Conservation (phyloP, 768 basidiomycete species). For the Kwoniella botswanensis region DNA sequence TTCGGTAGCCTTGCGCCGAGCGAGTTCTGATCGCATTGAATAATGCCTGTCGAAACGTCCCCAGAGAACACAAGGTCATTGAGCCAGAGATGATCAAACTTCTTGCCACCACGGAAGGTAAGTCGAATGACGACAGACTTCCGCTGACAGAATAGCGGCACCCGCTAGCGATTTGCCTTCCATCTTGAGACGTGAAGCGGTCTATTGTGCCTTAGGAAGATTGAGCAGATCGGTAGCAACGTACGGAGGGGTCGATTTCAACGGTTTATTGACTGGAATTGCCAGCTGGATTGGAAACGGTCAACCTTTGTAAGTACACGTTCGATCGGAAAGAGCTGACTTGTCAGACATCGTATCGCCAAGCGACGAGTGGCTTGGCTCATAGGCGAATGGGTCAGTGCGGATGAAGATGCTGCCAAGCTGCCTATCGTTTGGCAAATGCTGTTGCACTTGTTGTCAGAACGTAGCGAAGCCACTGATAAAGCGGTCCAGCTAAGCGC, state of each 20-base stretch:
- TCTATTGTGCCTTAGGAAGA: conserved; percentile 54
- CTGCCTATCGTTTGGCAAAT: conserved; percentile 76
- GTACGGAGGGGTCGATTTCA: conserved; percentile 48
- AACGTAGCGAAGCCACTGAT: conserved; percentile 74
- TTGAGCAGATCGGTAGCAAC: conserved; percentile 42
- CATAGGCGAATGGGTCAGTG: conserved; percentile 79
- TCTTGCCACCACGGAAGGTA: conserved; percentile 43
- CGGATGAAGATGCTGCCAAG: conserved; percentile 66
- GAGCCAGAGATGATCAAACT: conserved; percentile 50
- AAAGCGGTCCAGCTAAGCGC: conserved; percentile 85
- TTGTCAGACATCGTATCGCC: conserved; percentile 78
- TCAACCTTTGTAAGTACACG: conserved; percentile 39
- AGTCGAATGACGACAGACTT: background rate
- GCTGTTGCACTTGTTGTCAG: conserved; percentile 72
- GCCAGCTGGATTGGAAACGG: conserved; percentile 38
- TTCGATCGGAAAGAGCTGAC: conserved; percentile 13
- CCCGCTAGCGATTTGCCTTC: conserved; percentile 41
- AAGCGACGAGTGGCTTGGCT: conserved; percentile 96
- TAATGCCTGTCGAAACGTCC: conserved; percentile 48
- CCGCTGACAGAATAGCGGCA: conserved; percentile 31
- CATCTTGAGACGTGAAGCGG: conserved; percentile 49
- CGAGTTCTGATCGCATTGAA: conserved; percentile 76
- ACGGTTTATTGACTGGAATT: conserved; percentile 33
- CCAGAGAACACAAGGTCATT: conserved; percentile 43
- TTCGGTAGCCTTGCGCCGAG: conserved; percentile 81